Conservation (phyloP, 106 monocot genomes). For the Chionographis japonica region DNA sequence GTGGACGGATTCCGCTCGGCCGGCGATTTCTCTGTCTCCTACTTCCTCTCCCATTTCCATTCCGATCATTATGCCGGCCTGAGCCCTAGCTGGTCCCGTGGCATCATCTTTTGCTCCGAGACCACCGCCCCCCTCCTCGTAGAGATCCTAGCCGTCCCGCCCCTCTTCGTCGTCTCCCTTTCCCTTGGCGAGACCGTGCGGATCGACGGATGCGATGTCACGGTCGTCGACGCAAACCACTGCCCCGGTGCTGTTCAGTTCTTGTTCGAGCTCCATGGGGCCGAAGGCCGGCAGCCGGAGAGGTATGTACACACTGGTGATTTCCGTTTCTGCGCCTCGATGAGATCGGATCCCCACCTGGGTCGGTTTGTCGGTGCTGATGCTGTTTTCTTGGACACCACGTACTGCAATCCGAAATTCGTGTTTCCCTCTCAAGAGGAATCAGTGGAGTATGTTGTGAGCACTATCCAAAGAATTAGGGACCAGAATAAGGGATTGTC, state of each 20-base stretch:
- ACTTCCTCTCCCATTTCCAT: conserved; percentile 97
- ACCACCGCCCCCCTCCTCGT: conserved; percentile 61
- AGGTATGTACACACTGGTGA: conserved; percentile 91
- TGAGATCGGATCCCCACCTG: conserved; percentile 54
- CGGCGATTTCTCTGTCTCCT: conserved; percentile 80
- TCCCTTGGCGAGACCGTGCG: conserved; percentile 26
- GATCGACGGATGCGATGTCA: conserved; percentile 74
- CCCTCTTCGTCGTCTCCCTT: conserved; percentile 48
- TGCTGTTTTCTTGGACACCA: conserved; percentile 85
- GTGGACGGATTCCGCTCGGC: conserved; percentile 70
- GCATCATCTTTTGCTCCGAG: conserved; percentile 78
- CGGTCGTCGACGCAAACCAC: conserved; percentile 76
- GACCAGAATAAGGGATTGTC: conserved; percentile 22
- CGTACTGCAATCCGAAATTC: conserved; percentile 89
- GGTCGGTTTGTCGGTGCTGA: conserved; percentile 65
- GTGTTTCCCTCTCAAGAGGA: conserved; percentile 74
- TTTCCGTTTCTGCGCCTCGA: conserved; percentile 65
- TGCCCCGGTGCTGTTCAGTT: conserved; percentile 94
- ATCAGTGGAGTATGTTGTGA: conserved; percentile 65
- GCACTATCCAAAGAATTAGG: conserved; percentile 38
- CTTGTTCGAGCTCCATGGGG: conserved; percentile 39
- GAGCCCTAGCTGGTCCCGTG: conserved; percentile 50
- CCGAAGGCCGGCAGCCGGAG: conserved; percentile 7
- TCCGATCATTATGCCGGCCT: conserved; percentile 90
- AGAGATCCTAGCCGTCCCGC: conserved; percentile 44